Evolutionary conservation across 2,329 filamentous ascomycete species (phyloP).

Genomic region (Lachnellula hyalina): DNA sequence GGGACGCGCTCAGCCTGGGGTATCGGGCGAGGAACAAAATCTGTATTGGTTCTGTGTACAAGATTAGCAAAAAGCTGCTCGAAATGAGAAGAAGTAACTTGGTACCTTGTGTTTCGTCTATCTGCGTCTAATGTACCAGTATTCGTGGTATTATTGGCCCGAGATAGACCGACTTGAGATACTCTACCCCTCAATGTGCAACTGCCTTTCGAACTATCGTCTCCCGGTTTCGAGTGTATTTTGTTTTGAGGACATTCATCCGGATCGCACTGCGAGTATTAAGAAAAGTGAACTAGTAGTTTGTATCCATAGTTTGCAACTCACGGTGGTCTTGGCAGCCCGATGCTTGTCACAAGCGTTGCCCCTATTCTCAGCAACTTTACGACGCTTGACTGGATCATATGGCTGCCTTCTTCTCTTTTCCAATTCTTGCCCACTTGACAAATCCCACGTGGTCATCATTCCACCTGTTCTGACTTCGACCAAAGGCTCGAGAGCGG

Average conservation of each 20-base stretch:
- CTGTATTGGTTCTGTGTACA: not conserved
- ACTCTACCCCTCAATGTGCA: not conserved
- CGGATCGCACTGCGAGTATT: constrained; percentile 12
- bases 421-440: constrained; percentile 15
- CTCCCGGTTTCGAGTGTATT: constrained; percentile 5
- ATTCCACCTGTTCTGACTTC: constrained; percentile 5
- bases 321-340: constrained; percentile 13
- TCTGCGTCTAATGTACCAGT: not conserved
- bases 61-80: not conserved
- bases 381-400: constrained; percentile 18
- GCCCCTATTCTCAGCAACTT: constrained; percentile 18
- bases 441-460: constrained; percentile 17
- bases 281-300: not conserved
- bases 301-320: not conserved
- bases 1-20: not conserved
- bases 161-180: not conserved
- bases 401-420: constrained; percentile 16
- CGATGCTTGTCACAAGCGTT: constrained; percentile 21
- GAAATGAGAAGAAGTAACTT: not conserved
- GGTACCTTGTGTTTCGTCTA: not conserved
- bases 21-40: not conserved
- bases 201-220: not conserved
- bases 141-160: not conserved
- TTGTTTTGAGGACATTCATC: constrained; percentile 15
- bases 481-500: not conserved